Conservation (phyloP, 2,329 filamentous ascomycete genomes). For the Alternaria metachromatica region DNA sequence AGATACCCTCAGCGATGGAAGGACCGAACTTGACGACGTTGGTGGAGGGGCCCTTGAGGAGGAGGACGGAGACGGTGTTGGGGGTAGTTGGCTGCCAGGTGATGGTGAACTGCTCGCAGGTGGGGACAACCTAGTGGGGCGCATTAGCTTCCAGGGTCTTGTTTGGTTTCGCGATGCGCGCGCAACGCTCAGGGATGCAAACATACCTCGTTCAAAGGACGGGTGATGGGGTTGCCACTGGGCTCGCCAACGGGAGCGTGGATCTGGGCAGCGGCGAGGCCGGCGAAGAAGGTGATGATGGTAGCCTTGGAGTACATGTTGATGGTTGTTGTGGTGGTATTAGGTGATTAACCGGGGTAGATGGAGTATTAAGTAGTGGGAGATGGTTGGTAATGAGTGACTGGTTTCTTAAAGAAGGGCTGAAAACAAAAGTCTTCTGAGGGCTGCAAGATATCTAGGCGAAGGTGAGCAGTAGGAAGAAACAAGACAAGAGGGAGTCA, state of each 20-base stretch:
- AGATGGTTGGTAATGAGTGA: conserved; percentile 25
- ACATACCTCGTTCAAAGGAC: conserved; percentile 57
- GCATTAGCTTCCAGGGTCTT: conserved; percentile 8
- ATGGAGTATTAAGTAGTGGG: conserved; percentile 25
- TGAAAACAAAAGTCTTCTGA: conserved; percentile 36
- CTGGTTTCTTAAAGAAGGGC: conserved; percentile 34
- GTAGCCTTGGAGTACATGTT: conserved; percentile 48
- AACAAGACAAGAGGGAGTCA: conserved; percentile 11
- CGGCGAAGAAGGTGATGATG: conserved; percentile 59
- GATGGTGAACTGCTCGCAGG: conserved; percentile 63
- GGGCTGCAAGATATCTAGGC: conserved; percentile 13
- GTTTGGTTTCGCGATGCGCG: neutral
- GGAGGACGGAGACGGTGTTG: conserved; percentile 63
- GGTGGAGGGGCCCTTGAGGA: conserved; percentile 64
- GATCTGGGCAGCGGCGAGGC: conserved; percentile 54
- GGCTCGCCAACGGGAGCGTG: conserved; percentile 41
- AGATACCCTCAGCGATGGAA: conserved; percentile 59
- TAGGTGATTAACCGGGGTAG: conserved; percentile 37
- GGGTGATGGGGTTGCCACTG: conserved; percentile 62
- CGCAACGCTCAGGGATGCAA: neutral
- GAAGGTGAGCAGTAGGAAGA: conserved; percentile 16
- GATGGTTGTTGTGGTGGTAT: conserved; percentile 23
- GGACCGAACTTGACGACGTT: conserved; percentile 61
- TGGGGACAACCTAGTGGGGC: conserved; percentile 56
- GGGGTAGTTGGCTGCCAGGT: conserved; percentile 61